Evolutionary conservation across 2,329 filamentous ascomycete species (phyloP).

Genomic region (Ceratocystis variospora): DNA sequence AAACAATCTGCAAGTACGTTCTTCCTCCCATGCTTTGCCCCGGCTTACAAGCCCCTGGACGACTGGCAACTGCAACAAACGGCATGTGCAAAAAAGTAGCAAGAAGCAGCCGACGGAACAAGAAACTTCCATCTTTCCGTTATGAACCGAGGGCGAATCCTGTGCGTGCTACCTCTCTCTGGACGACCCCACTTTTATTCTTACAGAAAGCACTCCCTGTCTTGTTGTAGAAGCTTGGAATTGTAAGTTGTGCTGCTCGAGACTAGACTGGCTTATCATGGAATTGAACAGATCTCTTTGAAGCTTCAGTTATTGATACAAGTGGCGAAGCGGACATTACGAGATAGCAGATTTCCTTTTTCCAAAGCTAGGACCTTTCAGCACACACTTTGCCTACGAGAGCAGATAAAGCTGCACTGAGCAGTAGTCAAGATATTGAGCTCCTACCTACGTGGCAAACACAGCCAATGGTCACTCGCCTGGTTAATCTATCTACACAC

Average conservation of each 20-base stretch:
- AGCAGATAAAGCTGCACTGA: too few species aligned
- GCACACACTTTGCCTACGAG: too few species aligned
- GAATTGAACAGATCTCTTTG: too few species aligned
- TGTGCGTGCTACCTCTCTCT: not conserved
- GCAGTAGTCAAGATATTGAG: not conserved
- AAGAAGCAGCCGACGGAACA: constrained; percentile 6
- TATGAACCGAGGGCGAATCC: constrained; percentile 3
- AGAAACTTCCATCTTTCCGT: constrained; percentile 10
- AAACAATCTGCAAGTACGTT: not conserved
- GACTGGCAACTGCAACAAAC: not conserved
- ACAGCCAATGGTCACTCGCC: not conserved
- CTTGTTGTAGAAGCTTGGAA: not conserved
- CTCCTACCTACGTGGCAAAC: not conserved
- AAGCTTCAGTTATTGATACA: not conserved
- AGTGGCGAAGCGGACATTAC: not conserved
- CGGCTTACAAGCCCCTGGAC: not conserved
- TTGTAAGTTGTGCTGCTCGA: not conserved
- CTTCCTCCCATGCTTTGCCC: not conserved
- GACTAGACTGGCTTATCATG: not conserved
- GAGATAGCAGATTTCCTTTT: too few species aligned
- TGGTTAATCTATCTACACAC: not conserved
- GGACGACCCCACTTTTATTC: not conserved
- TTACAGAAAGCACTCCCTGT: not conserved
- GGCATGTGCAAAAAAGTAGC: not conserved
- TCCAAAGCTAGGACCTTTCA: too few species aligned